Evolutionary conservation across 2,329 filamentous ascomycete species (phyloP).

Genomic region (Byssoonygena ceratinophila): DNA sequence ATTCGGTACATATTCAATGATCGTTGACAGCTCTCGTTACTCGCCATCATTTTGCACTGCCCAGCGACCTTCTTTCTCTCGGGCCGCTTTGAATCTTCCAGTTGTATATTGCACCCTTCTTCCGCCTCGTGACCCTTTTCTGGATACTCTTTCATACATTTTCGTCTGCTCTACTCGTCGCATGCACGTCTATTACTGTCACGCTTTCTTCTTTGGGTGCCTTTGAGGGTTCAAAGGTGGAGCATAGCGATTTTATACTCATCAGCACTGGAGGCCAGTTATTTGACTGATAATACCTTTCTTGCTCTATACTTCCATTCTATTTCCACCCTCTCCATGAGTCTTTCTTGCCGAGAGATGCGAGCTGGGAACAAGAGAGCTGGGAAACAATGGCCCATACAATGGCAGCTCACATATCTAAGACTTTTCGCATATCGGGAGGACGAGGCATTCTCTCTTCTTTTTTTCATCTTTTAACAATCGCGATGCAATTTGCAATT

Average conservation of each 20-base stretch:
- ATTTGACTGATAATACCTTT: not conserved
- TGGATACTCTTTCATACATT: not conserved
- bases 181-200: not conserved
- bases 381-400: too few relatives aligned
- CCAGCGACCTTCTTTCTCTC: not conserved
- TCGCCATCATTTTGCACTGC: not conserved
- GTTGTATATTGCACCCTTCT: not conserved
- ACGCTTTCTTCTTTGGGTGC: not conserved
- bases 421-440: not conserved
- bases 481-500: not conserved
- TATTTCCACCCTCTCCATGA: not conserved
- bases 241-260: slow-evolving; percentile 5
- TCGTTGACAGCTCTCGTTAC: not conserved
- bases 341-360: not conserved
- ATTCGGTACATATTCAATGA: slow-evolving; percentile 6
- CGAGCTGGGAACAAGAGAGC: too few relatives aligned
- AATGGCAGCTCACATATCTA: too few relatives aligned
- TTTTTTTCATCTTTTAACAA: not conserved
- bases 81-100: too few relatives aligned
- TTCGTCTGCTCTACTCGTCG: not conserved
- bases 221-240: not conserved
- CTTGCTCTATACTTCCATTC: not conserved
- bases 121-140: not conserved
- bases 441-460: not conserved
- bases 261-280: not conserved